These are phyloP conservation scores for Sanghuangporus baumii DNA, from an alignment of 1,284 basidiomycete species.

Conservation along the genomic window DNA sequence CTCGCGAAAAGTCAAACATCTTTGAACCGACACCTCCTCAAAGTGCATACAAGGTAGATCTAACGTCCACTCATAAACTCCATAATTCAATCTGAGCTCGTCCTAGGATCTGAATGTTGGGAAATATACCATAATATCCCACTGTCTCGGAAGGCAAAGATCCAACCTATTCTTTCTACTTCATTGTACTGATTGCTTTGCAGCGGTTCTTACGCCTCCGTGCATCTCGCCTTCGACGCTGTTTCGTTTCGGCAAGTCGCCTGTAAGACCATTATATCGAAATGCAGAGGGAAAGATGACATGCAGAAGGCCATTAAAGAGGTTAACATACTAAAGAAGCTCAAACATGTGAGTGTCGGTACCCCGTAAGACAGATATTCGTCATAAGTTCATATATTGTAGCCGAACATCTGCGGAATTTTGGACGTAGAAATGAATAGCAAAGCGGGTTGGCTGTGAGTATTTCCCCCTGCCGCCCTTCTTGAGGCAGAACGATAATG, in stretches of 20 bases:
- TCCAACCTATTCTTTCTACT: neutral
- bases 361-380: neutral
- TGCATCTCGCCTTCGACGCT: conserved; percentile 69
- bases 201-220: conserved; percentile 72
- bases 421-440: conserved; percentile 62
- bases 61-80: neutral
- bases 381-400: conserved; percentile 4
- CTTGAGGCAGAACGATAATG: neutral
- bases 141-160: conserved; percentile 53
- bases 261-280: conserved; percentile 64
- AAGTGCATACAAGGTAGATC: conserved; percentile 45
- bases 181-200: neutral
- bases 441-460: conserved; percentile 47
- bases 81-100: neutral
- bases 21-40: conserved; percentile 60
- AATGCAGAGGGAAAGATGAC: conserved; percentile 49
- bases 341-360: conserved; percentile 55
- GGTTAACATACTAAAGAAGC: conserved; percentile 60
- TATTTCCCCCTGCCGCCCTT: conserved; percentile 2
- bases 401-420: conserved; percentile 81
- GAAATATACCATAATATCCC: conserved; percentile 61
- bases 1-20: conserved; percentile 44
- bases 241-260: conserved; percentile 67
- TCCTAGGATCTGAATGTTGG: conserved; percentile 43
- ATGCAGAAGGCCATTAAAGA: conserved; percentile 67